phyloP scores from a whole-genome alignment of 257 asterid genomes.

The Nicotiana tabacum region DNA sequence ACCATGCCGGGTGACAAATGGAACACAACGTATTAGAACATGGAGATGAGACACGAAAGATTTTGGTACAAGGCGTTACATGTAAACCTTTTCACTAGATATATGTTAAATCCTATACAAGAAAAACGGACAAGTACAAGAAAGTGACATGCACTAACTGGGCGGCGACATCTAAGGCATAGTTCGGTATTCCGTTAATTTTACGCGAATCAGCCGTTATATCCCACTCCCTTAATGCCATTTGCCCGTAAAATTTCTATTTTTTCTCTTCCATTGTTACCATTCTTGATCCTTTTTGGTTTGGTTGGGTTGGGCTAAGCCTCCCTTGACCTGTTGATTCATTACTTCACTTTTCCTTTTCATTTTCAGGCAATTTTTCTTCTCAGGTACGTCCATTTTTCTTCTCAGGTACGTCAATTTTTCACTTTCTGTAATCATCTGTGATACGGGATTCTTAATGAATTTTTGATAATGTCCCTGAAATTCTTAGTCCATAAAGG shows the following conservation, averaged over 20 bases:
- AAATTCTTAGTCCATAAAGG: background rate
- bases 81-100: background rate
- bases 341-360: background rate
- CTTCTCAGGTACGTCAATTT: background rate
- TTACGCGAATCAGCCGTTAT: background rate
- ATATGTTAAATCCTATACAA: too few species aligned
- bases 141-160: background rate
- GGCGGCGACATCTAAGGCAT: background rate
- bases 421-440: background rate
- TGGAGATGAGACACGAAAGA: background rate
- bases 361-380: background rate
- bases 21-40: too few species aligned
- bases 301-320: background rate
- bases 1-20: too few species aligned
- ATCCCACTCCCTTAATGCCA: background rate
- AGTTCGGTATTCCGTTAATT: constrained; percentile 8
- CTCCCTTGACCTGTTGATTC: background rate
- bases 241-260: background rate
- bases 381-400: background rate
- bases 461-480: background rate
- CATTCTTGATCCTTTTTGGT: background rate
- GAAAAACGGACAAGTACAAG: background rate
- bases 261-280: background rate
- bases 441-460: background rate
- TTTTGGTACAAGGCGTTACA: background rate